These are phyloP conservation scores for Globisporangium apiculatum DNA, from an alignment of 352 stramenopile species.

Conservation along the genomic window DNA sequence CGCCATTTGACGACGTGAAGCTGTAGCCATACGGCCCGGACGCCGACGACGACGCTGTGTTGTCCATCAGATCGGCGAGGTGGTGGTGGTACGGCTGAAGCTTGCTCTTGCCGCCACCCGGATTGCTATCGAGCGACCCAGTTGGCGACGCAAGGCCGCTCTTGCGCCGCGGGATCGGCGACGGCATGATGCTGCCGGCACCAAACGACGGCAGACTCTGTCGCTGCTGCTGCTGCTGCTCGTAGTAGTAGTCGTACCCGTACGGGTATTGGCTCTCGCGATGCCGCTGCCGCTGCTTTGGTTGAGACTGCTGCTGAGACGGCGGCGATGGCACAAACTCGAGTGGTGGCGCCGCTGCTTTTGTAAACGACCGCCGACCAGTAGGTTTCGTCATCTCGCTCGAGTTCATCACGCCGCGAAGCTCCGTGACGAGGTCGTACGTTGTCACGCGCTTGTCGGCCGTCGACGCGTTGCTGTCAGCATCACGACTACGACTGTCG, in stretches of 20 bases:
- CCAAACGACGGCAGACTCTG: slow-evolving; percentile 12
- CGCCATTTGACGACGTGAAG: slow-evolving; percentile 11
- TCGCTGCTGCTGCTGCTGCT: slow-evolving; percentile 2
- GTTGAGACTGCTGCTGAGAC: not conserved
- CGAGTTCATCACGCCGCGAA: slow-evolving; percentile 72
- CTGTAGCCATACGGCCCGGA: slow-evolving; percentile 6
- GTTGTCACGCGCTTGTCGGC: not conserved
- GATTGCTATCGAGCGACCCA: slow-evolving; percentile 3
- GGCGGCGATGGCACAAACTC: slow-evolving; percentile 9
- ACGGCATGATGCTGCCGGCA: slow-evolving; percentile 4
- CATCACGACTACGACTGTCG: not conserved
- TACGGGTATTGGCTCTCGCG: not conserved
- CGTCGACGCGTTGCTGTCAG: slow-evolving; percentile 8
- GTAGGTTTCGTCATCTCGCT: slow-evolving; percentile 45
- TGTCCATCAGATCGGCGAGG: slow-evolving; percentile 6
- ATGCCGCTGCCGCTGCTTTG: not conserved
- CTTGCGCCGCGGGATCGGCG: slow-evolving; percentile 9
- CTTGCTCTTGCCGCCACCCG: too few species aligned
- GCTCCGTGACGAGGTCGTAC: slow-evolving; percentile 39
- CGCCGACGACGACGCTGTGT: slow-evolving; percentile 10
- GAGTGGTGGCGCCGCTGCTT: not conserved
- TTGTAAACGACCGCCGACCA: slow-evolving; percentile 13
- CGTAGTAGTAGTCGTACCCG: not conserved
- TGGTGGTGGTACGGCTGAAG: not conserved
- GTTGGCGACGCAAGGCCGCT: slow-evolving; percentile 4